Conservation (phyloP, 176 grass and related monocot species). For the Ensete ventricosum region DNA sequence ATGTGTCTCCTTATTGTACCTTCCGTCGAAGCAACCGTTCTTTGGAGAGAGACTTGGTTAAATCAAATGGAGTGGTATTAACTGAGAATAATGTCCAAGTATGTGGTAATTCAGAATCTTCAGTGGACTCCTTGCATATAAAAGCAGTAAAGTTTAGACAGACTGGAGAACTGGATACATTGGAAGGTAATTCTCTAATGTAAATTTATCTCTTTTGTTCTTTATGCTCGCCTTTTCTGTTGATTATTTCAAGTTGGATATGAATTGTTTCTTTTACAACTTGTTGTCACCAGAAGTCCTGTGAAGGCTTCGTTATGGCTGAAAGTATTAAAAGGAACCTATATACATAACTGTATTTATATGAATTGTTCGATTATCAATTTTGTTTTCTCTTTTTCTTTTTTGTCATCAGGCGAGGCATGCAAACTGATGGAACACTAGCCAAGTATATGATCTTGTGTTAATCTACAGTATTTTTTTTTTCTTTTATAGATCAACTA, state of each 20-base stretch:
- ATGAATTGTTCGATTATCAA: too few species aligned
- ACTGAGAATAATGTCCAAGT: not conserved
- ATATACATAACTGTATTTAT: too few species aligned
- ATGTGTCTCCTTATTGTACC: not conserved
- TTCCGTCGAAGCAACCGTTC: not conserved
- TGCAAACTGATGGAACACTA: too few species aligned
- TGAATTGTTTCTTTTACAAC: too few species aligned
- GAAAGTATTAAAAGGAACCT: too few species aligned
- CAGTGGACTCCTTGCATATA: not conserved
- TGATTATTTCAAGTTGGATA: not conserved
- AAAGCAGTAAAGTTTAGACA: conserved; percentile 18
- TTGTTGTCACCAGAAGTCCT: too few species aligned
- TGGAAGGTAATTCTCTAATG: conserved; percentile 6
- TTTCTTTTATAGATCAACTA: too few species aligned
- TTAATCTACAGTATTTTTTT: too few species aligned
- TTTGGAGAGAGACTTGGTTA: not conserved
- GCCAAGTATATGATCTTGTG: too few species aligned
- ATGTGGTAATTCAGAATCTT: conserved; percentile 1
- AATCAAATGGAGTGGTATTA: conserved; percentile 7
- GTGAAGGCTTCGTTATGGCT: too few species aligned
- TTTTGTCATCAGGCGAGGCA: too few species aligned
- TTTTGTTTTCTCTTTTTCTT: too few species aligned
- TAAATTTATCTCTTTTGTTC: not conserved
- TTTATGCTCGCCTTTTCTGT: not conserved
- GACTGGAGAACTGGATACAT: conserved; percentile 3